Base-by-base conservation (phyloP, 1,284 basidiomycete species). In the Trichosporon sp. region DNA sequence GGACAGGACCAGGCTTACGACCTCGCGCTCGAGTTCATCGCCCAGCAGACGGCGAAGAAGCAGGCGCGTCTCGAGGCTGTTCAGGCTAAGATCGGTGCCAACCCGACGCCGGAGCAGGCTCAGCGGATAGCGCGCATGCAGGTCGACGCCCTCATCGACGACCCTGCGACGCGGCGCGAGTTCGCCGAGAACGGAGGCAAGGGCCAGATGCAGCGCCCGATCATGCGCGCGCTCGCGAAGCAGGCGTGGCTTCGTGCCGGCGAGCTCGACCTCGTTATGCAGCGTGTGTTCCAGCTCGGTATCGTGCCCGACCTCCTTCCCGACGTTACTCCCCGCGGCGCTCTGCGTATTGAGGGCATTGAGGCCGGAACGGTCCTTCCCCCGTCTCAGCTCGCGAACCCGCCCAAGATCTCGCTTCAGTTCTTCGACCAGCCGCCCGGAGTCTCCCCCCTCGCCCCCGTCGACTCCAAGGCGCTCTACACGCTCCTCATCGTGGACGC, bases 401-500 rank as follows among this genome's bases (percentile, higher is more conserved):
- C 77, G 8, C 77, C 78, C 0, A 54, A 43, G 7, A 19, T 78
- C 12, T 70, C 54, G 0, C 68, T 76, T 46, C 78, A 79, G 72
- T 61, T 76, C 7, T 78, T 80, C 73, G 69, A 78, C 64, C 77
- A 80, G 66, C 31, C 59, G 14, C 59, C 59, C 2, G 59, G 59
- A 4, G 59, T 35, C 31, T 35, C 59, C 31, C 31, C 59, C 12
- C 59, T 35, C 6, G 59, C 31, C 19, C 78, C 77, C 35, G 59
- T 66, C 5, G 38, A 66, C 11, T 67, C 69, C 48, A 92, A 96
- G 68, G 88, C 88, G 14, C 88, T 91, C 65, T 98, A 97, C 83
- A 97, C 96, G 0, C 84, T 98, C 72, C 83, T 96, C 38, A 89
- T 98, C 81, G 86, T 98, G 65, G 95, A 98, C 82, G 90, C 92